Conservation (phyloP, 2,329 filamentous ascomycete species). For the Xylariaceae sp. region DNA sequence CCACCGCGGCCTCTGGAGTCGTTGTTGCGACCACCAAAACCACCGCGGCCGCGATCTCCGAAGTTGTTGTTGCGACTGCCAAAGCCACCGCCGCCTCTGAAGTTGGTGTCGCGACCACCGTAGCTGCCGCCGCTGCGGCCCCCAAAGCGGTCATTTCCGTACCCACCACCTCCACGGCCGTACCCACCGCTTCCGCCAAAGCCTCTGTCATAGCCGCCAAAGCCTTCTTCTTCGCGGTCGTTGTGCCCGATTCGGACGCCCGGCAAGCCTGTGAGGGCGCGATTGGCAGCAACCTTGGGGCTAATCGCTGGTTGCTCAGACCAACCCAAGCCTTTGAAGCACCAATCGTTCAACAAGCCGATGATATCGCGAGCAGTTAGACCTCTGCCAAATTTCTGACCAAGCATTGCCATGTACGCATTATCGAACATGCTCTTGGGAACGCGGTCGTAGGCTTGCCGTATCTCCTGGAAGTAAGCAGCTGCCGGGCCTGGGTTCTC, state of each 20-base stretch:
- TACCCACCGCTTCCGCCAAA: conserved; percentile 3
- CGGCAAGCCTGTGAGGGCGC: conserved; percentile 25
- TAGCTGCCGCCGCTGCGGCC: background rate
- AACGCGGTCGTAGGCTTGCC: conserved; percentile 40
- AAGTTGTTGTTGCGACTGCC: conserved; percentile 1
- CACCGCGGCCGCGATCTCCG: background rate
- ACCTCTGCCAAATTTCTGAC: conserved; percentile 41
- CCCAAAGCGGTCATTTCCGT: background rate
- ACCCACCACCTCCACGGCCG: background rate
- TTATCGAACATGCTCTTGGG: conserved; percentile 39
- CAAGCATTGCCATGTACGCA: conserved; percentile 57
- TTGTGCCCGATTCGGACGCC: conserved; percentile 27
- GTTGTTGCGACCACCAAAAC: conserved; percentile 3
- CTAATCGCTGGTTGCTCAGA: conserved; percentile 41
- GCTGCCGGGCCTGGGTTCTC: conserved; percentile 41
- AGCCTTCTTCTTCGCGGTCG: conserved; percentile 8
- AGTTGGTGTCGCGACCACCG: conserved; percentile 6
- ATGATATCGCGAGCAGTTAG: conserved; percentile 36
- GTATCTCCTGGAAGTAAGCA: conserved; percentile 41
- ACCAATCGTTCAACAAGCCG: conserved; percentile 52
- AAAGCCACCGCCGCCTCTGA: conserved; percentile 3
- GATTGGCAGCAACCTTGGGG: conserved; percentile 17
- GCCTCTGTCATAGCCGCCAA: conserved; percentile 5
- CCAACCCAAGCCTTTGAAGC: conserved; percentile 49
- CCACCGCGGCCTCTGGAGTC: conserved; percentile 3